Conservation (phyloP, 305 asterid species). For the Striga hermonthica region DNA sequence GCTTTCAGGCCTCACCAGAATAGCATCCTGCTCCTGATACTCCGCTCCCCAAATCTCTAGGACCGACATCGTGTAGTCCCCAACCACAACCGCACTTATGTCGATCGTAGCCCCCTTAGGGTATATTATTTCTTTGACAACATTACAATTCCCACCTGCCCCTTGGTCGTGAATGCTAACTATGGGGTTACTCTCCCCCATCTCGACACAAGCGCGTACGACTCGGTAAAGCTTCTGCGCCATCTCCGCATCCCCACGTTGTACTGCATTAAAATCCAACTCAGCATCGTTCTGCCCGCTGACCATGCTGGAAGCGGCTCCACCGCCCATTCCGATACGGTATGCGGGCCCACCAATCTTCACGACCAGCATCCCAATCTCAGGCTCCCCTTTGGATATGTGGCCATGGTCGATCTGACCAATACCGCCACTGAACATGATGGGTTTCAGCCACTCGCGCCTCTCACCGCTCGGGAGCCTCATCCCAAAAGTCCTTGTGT, state of each 20-base stretch:
- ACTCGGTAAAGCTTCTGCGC: slow-evolving; percentile 87
- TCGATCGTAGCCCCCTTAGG: slow-evolving; percentile 89
- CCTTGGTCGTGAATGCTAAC: slow-evolving; percentile 97
- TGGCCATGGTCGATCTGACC: slow-evolving; percentile 91
- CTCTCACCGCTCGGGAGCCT: slow-evolving; percentile 88
- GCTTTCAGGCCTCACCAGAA: slow-evolving; percentile 85
- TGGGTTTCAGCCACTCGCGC: slow-evolving; percentile 96
- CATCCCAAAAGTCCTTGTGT: slow-evolving; percentile 89
- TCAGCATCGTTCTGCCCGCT: slow-evolving; percentile 94
- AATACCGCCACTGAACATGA: slow-evolving; percentile 95
- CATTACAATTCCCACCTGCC: slow-evolving; percentile 97
- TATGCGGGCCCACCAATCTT: slow-evolving; percentile 98
- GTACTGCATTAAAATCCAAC: slow-evolving; percentile 93
- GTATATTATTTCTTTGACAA: slow-evolving; percentile 87
- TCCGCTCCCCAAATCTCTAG: slow-evolving; percentile 99
- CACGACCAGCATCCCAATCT: slow-evolving; percentile 87
- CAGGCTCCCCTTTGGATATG: slow-evolving; percentile 84
- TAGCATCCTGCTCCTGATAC: slow-evolving; percentile 98
- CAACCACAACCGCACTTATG: slow-evolving; percentile 85
- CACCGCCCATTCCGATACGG: slow-evolving; percentile 98
- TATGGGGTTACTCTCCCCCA: slow-evolving; percentile 85
- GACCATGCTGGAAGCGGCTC: slow-evolving; percentile 99
- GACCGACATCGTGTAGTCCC: slow-evolving; percentile 89
- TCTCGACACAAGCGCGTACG: slow-evolving; percentile 82
- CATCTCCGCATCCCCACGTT: slow-evolving; percentile 99